A percentile compares a stretch with the other conserved stretches of the same genome.
phyloP scores from a whole-genome alignment of 768 basidiomycete species.

The Pisolithus albus region DNA sequence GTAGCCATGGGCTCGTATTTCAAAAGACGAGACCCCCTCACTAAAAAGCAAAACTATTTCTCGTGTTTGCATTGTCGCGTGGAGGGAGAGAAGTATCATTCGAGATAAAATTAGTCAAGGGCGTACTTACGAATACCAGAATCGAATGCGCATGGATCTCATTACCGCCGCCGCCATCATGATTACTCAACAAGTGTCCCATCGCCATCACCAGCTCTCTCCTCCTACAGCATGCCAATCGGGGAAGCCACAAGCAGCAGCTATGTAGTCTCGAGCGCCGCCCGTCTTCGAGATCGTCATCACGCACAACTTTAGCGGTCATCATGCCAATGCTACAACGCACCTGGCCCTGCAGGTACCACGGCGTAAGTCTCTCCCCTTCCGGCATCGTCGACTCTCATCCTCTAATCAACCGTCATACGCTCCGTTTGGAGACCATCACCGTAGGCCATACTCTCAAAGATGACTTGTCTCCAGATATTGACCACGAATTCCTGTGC shows the following conservation, averaged over 20 bases:
- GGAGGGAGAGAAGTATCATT: conserved; percentile 29
- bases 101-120: conserved; percentile 38
- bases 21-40: neutral
- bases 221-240: conserved; percentile 13
- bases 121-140: conserved; percentile 48
- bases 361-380: conserved; percentile 10
- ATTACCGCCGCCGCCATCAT: conserved; percentile 6
- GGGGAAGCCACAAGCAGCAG: conserved; percentile 9
- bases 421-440: conserved; percentile 84
- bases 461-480: conserved; percentile 89
- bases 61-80: conserved; percentile 10
- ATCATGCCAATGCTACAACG: conserved; percentile 48
- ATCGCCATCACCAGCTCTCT: conserved; percentile 6
- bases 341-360: conserved; percentile 44
- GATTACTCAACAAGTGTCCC: conserved; percentile 5
- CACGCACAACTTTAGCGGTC: conserved; percentile 27
- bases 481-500: conserved; percentile 69
- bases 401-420: conserved; percentile 64
- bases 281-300: conserved; percentile 24
- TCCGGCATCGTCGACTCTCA: conserved; percentile 6
- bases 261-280: conserved; percentile 2
- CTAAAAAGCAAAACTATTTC: neutral
- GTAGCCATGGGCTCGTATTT: neutral
- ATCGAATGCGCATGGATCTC: neutral
- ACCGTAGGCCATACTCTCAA: conserved; percentile 90